phyloP scores from a whole-genome alignment of 73 alveolate species.

The Paramecium tetraurelia region DNA sequence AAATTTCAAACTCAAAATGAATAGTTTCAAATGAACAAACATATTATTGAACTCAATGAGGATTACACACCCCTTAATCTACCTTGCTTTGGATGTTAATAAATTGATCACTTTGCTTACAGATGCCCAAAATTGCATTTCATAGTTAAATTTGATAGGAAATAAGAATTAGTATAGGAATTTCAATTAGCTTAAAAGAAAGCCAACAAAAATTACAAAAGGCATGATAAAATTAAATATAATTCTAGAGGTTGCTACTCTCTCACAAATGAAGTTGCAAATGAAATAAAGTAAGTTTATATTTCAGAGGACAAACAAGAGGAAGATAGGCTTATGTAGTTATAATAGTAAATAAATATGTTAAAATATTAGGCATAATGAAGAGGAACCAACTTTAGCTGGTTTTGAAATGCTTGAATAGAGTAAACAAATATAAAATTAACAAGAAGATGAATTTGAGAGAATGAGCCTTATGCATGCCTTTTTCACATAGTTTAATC shows the following conservation, averaged over 20 bases:
- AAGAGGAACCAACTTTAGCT: neutral
- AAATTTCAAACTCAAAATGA: neutral
- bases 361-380: neutral
- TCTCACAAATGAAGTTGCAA: conserved; percentile 34
- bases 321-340: neutral
- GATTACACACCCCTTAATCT: conserved; percentile 13
- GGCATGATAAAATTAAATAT: conserved; percentile 25
- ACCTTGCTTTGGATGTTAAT: conserved; percentile 46
- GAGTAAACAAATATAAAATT: neutral
- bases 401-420: neutral
- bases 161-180: neutral
- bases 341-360: neutral
- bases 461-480: neutral
- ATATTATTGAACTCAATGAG: neutral
- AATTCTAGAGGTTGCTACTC: conserved; percentile 1
- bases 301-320: neutral
- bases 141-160: neutral
- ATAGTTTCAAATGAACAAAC: conserved; percentile 32
- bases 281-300: neutral
- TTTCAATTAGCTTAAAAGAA: neutral
- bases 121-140: conserved; percentile 48
- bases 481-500: neutral
- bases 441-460: conserved; percentile 20
- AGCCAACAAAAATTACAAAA: neutral
- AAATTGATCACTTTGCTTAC: neutral